Percentiles rank a stretch among this genome's conserved stretches.
Conservation (phyloP, 2,329 filamentous ascomycete genomes). For the Ascochyta fabae region DNA sequence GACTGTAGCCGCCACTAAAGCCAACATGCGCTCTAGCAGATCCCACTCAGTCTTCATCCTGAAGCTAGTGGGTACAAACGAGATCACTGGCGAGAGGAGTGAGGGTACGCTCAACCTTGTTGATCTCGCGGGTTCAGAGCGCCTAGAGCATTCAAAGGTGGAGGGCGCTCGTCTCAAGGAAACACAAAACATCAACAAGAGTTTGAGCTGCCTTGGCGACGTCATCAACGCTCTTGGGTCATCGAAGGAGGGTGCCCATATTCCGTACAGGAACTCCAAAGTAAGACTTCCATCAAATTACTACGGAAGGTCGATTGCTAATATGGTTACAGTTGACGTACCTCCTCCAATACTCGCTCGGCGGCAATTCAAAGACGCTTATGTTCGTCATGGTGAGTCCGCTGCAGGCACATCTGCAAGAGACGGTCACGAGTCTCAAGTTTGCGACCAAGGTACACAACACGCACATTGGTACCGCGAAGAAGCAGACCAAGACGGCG, state of each 20-base stretch:
- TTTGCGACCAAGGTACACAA: conserved; percentile 96
- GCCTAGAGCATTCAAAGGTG: conserved; percentile 83
- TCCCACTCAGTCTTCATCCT: conserved; percentile 97
- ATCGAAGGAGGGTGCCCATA: conserved; percentile 76
- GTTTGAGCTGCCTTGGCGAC: conserved; percentile 87
- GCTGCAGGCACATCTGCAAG: conserved; percentile 85
- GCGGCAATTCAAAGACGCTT: conserved; percentile 94
- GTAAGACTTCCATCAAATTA: conserved; percentile 50
- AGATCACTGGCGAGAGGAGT: conserved; percentile 78
- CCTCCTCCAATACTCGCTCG: conserved; percentile 89
- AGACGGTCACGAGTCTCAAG: conserved; percentile 92
- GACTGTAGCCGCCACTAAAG: conserved; percentile 94
- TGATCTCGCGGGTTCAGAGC: conserved; percentile 91
- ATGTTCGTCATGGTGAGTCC: conserved; percentile 99
- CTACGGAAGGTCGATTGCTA: conserved; percentile 7
- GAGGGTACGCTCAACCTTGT: conserved; percentile 96
- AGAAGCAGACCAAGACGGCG: conserved; percentile 68
- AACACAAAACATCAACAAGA: conserved; percentile 97
- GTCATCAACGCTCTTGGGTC: conserved; percentile 92
- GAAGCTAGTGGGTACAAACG: conserved; percentile 69
- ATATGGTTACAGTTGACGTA: conserved; percentile 73
- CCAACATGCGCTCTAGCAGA: conserved; percentile 91
- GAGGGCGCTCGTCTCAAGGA: conserved; percentile 89
- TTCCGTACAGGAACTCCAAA: conserved; percentile 96
- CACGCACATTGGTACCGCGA: conserved; percentile 90